Conservation (phyloP, 257 asterid genomes). For the Nicotiana obtusifolia region DNA sequence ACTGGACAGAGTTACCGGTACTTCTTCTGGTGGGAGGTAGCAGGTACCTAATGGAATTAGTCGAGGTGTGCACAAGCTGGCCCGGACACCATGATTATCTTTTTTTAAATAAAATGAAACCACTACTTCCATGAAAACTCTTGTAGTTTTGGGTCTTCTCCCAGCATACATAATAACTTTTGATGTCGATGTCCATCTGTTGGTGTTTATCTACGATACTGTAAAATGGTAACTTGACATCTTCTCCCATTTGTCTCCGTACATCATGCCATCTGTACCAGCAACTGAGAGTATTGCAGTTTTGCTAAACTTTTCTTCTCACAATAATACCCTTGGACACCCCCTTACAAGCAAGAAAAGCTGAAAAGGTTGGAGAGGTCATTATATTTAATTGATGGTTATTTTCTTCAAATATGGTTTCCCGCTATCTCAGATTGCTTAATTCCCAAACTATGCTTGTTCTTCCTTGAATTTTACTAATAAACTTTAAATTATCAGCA, state of each 20-base stretch:
- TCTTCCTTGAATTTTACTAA: not conserved
- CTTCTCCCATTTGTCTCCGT: not conserved
- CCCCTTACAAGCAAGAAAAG: not conserved
- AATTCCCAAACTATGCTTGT: not conserved
- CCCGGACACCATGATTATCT: too few species aligned
- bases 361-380: not conserved
- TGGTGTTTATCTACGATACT: slow-evolving; percentile 2
- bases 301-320: not conserved
- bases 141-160: not conserved
- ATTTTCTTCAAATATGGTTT: not conserved
- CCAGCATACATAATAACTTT: not conserved
- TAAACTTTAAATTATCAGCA: not conserved
- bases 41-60: too few species aligned
- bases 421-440: not conserved
- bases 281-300: not conserved
- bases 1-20: too few species aligned
- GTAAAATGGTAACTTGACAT: not conserved
- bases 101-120: too few species aligned
- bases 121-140: not conserved
- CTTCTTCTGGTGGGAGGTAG: too few species aligned
- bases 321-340: not conserved
- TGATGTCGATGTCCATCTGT: not conserved
- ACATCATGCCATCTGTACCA: not conserved
- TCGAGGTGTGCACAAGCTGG: too few species aligned
- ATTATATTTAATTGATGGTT: not conserved